Evolutionary conservation across 768 basidiomycete species (phyloP).

Genomic region (Auricularia cornea): DNA sequence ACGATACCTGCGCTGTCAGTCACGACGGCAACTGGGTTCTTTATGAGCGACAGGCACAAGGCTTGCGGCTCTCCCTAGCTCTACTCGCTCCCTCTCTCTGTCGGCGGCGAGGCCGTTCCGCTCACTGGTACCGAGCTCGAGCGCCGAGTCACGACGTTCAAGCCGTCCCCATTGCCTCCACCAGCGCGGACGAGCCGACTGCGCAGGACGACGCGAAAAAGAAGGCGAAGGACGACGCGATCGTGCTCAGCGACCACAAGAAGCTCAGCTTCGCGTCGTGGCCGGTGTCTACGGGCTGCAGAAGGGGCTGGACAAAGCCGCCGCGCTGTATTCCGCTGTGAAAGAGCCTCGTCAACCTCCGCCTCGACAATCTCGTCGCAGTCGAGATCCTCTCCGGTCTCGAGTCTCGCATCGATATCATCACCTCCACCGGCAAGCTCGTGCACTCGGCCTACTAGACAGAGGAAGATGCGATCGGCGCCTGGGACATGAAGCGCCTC

Average conservation of each 20-base stretch:
- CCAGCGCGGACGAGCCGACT: constrained; percentile 6
- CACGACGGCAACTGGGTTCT: constrained; percentile 2
- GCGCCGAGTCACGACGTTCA: background rate
- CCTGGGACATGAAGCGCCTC: constrained; percentile 5
- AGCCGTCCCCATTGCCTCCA: constrained; percentile 8
- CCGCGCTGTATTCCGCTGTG: background rate
- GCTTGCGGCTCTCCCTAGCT: constrained; percentile 1
- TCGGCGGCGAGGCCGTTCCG: constrained; percentile 5
- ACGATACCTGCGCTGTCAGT: constrained; percentile 2
- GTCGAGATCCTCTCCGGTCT: constrained; percentile 4
- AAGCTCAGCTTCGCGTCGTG: background rate
- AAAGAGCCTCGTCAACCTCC: background rate
- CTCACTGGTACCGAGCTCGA: background rate
- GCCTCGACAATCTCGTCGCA: constrained; percentile 1
- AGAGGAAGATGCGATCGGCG: background rate
- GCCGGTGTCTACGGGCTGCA: background rate
- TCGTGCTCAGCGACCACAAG: constrained; percentile 8
- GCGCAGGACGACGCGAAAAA: constrained; percentile 8
- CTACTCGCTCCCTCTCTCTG: constrained; percentile 1
- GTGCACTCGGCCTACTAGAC: background rate
- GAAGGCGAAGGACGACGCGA: constrained; percentile 8
- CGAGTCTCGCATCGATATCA: constrained; percentile 7
- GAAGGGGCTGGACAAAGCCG: background rate
- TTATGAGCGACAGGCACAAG: constrained; percentile 7
- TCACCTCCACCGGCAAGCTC: constrained; percentile 2